Evolutionary conservation across 208 protist genomes (phyloP), one percentile per base, ranked within the genome.

Genomic region (Trypanosoma rangeli): DNA sequence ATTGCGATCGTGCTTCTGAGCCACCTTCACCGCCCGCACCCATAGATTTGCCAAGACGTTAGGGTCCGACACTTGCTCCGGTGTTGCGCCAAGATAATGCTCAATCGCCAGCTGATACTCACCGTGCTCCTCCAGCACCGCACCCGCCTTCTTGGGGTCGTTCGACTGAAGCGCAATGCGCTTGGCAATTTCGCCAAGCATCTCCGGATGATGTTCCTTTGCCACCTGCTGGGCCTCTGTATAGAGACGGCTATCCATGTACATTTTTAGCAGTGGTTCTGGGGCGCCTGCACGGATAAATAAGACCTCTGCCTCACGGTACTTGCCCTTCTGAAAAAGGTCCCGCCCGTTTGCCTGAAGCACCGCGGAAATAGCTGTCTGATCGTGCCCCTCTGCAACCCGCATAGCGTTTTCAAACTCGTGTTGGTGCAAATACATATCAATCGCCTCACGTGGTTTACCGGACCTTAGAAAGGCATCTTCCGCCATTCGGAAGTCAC

Each of bases 341-440:
- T 81, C 81, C 5, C 86, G 83, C 33, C 79, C 97, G 79, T 99
- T 82, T n/a, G 95, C 94, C 46, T 85, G 85, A 52, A 97, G 87
- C 65, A 99, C 87, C 59, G 83, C 83, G 15, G 84, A 58, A 58
- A 98, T 83, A 24, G 89, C 78, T 18, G 79, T 83, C 26, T 87
- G 94, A 73, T 99, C 97, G 76, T 98, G 84, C 29, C 69, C 82
- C 76, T 99, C 95, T 12, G 98, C 98, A 12, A 99, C 97, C 37
- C 95, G 93, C 93, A 98, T 97, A n/a, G 98, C 98, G 61, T 78
- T 90, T 13, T 73, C 74, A 94, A 98, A 99, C 74, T 99, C 96
- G 67, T 98, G 96, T 74, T 97, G 93, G 72, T 99, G 97, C 9
- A 98, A 76, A 80, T 99, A 98, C 97, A 99, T 99, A 73, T 97